A percentile compares a stretch with the other conserved stretches of the same genome.
phyloP scores from a whole-genome alignment of 2,329 filamentous ascomycete species.

The Plectosphaerella sp. region DNA sequence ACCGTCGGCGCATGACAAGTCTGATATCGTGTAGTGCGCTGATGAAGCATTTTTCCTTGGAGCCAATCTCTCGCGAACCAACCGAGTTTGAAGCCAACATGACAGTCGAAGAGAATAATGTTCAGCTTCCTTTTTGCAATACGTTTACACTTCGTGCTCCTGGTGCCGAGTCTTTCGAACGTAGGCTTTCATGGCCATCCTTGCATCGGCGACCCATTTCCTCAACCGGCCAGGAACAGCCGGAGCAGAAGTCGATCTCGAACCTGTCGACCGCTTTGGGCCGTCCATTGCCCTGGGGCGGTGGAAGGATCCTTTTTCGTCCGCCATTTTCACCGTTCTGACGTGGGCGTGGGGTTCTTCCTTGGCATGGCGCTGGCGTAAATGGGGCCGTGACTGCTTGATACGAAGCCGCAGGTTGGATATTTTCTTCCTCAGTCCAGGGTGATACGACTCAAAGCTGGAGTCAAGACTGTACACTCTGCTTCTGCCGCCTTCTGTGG shows the following conservation, averaged over 20 bases:
- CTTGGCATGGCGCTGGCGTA: neutral
- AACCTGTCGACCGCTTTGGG: no score
- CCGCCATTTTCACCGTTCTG: neutral
- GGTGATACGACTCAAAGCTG: constrained; percentile 2
- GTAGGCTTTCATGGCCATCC: neutral
- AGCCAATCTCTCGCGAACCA: no score
- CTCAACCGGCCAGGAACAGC: neutral
- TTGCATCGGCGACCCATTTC: neutral
- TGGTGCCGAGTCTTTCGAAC: neutral
- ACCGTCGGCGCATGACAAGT: no score
- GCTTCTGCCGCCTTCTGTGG: constrained; percentile 5
- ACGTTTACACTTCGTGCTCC: no score
- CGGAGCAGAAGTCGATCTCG: no score
- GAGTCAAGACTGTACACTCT: constrained; percentile 8
- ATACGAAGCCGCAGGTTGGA: constrained; percentile 10
- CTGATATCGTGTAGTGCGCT: no score
- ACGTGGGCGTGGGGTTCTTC: neutral
- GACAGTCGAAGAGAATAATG: no score
- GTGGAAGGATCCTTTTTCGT: no score
- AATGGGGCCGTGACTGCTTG: constrained; percentile 7
- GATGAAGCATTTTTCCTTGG: no score
- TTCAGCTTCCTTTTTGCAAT: no score
- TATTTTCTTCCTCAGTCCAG: constrained; percentile 10
- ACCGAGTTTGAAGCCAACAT: no score
- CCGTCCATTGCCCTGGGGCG: no score